These are phyloP conservation scores for Penicillium lividum DNA, from an alignment of 495 filamentous ascomycete genomes.

Conservation along the genomic window DNA sequence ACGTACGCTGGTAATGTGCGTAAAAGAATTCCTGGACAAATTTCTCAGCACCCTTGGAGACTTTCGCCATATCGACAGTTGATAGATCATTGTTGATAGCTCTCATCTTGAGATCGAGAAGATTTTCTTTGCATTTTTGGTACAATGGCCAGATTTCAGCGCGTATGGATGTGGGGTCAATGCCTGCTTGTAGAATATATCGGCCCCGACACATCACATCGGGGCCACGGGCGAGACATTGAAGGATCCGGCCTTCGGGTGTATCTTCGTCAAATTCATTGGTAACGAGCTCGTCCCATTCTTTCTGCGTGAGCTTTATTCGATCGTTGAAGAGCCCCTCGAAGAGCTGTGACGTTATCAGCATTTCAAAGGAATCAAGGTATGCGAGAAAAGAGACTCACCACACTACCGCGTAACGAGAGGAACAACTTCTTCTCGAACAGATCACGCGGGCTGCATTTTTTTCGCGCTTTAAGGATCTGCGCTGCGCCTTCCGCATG, in stretches of 20 bases:
- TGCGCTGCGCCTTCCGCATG: conserved; percentile 44
- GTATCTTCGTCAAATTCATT: conserved; percentile 27
- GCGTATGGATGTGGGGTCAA: conserved; percentile 14
- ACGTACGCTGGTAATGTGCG: conserved; percentile 36
- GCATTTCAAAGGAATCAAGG: neutral
- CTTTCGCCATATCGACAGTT: neutral
- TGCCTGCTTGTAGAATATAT: conserved; percentile 8
- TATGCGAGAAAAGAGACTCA: conserved; percentile 18
- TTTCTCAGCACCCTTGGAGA: neutral
- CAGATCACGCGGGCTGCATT: conserved; percentile 31
- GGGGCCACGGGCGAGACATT: conserved; percentile 30
- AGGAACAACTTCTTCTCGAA: conserved; percentile 43
- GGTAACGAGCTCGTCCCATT: conserved; percentile 39
- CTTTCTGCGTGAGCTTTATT: conserved; percentile 34
- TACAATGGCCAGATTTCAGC: conserved; percentile 32
- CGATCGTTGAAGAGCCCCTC: conserved; percentile 41
- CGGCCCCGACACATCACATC: conserved; percentile 29
- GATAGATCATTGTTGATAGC: conserved; percentile 12
- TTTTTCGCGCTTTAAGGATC: conserved; percentile 40
- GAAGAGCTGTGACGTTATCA: conserved; percentile 32
- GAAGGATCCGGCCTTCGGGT: conserved; percentile 36
- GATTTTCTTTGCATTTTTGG: conserved; percentile 23
- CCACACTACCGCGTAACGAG: conserved; percentile 42
- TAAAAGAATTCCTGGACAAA: conserved; percentile 16
- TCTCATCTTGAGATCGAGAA: conserved; percentile 19